These are phyloP conservation scores for Sarocladium strictum DNA, from an alignment of 2,329 filamentous ascomycete species.

Conservation along the genomic window DNA sequence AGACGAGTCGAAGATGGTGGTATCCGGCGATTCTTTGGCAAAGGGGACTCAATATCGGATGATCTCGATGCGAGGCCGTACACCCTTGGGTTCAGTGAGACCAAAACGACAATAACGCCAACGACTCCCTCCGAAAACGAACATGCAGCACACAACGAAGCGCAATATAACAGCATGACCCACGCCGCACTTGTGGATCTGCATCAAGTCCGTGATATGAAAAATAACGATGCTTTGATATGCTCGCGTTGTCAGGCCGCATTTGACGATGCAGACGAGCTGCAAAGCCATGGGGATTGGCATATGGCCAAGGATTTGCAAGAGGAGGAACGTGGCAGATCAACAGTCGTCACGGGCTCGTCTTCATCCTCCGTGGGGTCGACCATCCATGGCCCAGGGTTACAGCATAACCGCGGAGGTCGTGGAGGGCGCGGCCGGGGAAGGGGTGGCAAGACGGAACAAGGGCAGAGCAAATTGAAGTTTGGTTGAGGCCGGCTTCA, in stretches of 20 bases:
- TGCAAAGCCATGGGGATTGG: slow-evolving; percentile 83
- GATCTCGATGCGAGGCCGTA: slow-evolving; percentile 16
- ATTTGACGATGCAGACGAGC: slow-evolving; percentile 51
- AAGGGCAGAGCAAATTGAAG: slow-evolving; percentile 54
- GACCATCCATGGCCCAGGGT: slow-evolving; percentile 14
- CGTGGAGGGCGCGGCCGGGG: slow-evolving; percentile 18
- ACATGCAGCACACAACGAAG: background rate
- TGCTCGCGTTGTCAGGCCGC: slow-evolving; percentile 62
- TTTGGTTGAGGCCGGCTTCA: slow-evolving; percentile 41
- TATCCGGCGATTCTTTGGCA: slow-evolving; percentile 54
- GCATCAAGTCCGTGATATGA: background rate
- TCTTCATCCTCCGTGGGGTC: slow-evolving; percentile 25
- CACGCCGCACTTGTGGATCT: slow-evolving; percentile 21
- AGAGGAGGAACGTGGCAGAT: slow-evolving; percentile 49
- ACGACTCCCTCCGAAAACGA: background rate
- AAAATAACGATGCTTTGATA: slow-evolving; percentile 17
- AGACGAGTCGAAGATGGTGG: slow-evolving; percentile 36
- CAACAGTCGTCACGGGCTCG: slow-evolving; percentile 35
- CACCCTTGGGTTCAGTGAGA: slow-evolving; percentile 11
- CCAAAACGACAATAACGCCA: slow-evolving; percentile 4
- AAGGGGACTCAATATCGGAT: slow-evolving; percentile 21
- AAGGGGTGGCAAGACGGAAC: slow-evolving; percentile 36
- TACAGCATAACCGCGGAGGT: slow-evolving; percentile 30
- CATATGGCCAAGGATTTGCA: slow-evolving; percentile 88
- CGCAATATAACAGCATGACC: slow-evolving; percentile 11